Conservation (phyloP, 345 rosid genomes). For the Fremontodendron californicum region DNA sequence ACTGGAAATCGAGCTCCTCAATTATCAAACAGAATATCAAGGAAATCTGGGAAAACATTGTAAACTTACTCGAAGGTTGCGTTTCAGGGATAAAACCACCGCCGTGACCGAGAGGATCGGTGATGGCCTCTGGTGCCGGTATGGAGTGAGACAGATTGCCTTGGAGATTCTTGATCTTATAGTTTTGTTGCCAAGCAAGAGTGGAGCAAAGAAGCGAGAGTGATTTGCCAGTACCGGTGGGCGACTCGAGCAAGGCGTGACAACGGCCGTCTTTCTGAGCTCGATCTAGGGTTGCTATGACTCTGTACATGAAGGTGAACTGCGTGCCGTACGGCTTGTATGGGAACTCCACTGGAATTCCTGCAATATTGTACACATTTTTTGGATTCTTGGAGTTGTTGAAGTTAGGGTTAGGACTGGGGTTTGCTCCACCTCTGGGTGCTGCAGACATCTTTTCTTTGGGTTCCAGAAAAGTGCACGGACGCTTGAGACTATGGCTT, state of each 20-base stretch:
- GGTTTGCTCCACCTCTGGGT: not conserved
- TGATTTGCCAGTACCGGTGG: slow-evolving; percentile 96
- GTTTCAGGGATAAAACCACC: slow-evolving; percentile 90
- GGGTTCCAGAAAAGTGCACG: not conserved
- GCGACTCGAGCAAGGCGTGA: slow-evolving; percentile 91
- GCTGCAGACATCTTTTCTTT: not conserved
- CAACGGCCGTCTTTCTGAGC: slow-evolving; percentile 80
- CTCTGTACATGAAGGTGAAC: slow-evolving; percentile 92
- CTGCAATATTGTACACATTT: slow-evolving; percentile 56
- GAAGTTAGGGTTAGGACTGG: not conserved
- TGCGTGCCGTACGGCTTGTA: slow-evolving; percentile 94
- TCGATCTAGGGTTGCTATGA: slow-evolving; percentile 87
- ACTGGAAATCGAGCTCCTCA: not conserved
- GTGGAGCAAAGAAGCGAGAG: slow-evolving; percentile 93
- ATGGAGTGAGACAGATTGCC: slow-evolving; percentile 44
- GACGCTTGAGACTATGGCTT: not conserved
- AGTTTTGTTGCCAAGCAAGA: slow-evolving; percentile 86
- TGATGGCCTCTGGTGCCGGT: slow-evolving; percentile 58
- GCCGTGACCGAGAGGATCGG: slow-evolving; percentile 79
- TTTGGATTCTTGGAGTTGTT: slow-evolving; percentile 24
- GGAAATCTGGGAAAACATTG: not conserved
- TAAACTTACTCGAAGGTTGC: slow-evolving; percentile 57
- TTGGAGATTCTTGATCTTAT: slow-evolving; percentile 33
- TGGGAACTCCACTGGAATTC: slow-evolving; percentile 80
- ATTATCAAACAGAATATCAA: not conserved